Base-by-base conservation (phyloP, 2,329 filamentous ascomycete species). In the Talaromyces sp. region DNA sequence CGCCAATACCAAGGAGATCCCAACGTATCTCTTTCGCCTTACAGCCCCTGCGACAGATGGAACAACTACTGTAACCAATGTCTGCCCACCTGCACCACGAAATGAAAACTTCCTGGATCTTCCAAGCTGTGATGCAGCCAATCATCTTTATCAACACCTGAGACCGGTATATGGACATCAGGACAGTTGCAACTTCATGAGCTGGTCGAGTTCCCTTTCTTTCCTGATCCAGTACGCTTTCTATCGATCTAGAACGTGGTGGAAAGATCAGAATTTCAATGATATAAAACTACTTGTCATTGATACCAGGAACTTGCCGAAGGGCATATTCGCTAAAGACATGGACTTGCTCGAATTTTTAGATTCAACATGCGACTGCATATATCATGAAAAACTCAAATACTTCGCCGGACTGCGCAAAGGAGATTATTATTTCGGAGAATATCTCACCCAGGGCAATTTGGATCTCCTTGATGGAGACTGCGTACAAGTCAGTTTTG, bases 21-120 rank as follows among this genome's bases (percentile, higher is more conserved):
- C 52, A 2, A 56, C 52, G n/a, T 56, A 56, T 56, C 52, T 56
- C 52, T 56, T 56, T 37, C 52, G 52, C 5, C 52, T 56, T 19
- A 56, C n/a, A 14, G 33, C n/a, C 33, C 33, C 52, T 56, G 11
- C 10, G 11, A 37, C 52, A 39, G 33, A 39, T n/a, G 52, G 52
- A 5, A 56, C 2, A 22, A 56, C 52, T 4, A 56, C 33, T 2
- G 11, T 9, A 9, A 35, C 52, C 2, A n/a, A 22, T 37, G n/a
- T 56, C 14, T 56, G 52, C 13, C 52, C 52, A 22, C 52, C 52
- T 2, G 2, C 16, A 8, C 52, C 52, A 14, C 52, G 10, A 39
- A 39, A 56, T 39, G n/a, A 16, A 59, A 54, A 54, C 31, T 35
- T 54, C 5, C 50, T 54, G 31, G 50, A 54, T 6, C 50, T 54